These are phyloP conservation scores for Thermoascus crustaceus DNA, from an alignment of 2,329 filamentous ascomycete genomes.

Conservation along the genomic window DNA sequence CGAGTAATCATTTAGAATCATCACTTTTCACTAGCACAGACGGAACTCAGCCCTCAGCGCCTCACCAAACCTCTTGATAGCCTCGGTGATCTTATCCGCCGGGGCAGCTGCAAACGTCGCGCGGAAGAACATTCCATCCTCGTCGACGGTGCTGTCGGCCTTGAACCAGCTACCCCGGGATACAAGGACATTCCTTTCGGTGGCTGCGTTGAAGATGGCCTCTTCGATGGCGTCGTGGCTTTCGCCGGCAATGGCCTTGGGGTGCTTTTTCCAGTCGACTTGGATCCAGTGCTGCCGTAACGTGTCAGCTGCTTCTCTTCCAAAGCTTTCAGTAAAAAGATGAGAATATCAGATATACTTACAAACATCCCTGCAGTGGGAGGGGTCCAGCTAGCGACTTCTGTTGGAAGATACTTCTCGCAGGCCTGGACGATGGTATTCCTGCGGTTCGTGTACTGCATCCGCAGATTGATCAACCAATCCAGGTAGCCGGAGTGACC, in stretches of 20 bases:
- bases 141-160: constrained; percentile 55
- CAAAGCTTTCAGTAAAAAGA: background rate
- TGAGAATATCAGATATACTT: constrained; percentile 34
- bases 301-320: constrained; percentile 5
- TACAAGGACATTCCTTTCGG: constrained; percentile 69
- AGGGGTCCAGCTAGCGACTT: constrained; percentile 67
- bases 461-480: constrained; percentile 77
- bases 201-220: constrained; percentile 69
- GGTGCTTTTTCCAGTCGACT: constrained; percentile 40
- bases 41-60: constrained; percentile 59
- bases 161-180: constrained; percentile 88
- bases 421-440: constrained; percentile 71
- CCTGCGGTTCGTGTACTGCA: constrained; percentile 72
- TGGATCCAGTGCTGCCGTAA: constrained; percentile 39
- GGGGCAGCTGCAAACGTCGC: constrained; percentile 81
- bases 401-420: constrained; percentile 62
- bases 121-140: constrained; percentile 71
- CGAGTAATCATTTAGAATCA: background rate
- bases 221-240: constrained; percentile 58
- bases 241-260: constrained; percentile 29
- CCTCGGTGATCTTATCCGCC: constrained; percentile 60
- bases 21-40: constrained; percentile 21
- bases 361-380: constrained; percentile 92
- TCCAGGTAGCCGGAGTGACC: constrained; percentile 81
- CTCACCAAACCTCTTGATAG: constrained; percentile 62